Evolutionary conservation across 75 land plant species (phyloP).

Genomic region (Adiantum capillusveneris): DNA sequence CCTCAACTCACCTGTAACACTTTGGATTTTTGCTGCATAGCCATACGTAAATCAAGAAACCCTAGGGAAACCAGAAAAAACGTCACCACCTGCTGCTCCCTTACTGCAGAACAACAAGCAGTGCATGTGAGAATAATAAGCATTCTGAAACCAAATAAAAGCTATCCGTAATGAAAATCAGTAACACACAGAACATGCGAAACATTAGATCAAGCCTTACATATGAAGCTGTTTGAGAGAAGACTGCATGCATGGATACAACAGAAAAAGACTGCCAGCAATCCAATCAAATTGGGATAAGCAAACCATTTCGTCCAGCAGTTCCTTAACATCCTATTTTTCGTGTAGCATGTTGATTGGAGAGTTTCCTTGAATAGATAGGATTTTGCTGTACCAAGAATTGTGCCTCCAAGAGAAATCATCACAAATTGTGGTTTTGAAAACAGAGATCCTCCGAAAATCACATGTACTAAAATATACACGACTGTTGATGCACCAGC

Average conservation of each 20-base stretch:
- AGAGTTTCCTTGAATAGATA: background rate
- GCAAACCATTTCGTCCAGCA: too few relatives aligned
- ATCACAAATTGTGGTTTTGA: background rate
- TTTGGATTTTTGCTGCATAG: slow-evolving; percentile 20
- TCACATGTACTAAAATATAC: background rate
- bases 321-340: background rate
- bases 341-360: background rate
- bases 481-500: too few relatives aligned
- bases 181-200: background rate
- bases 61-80: slow-evolving; percentile 27
- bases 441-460: background rate
- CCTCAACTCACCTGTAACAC: slow-evolving; percentile 20
- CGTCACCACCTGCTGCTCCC: slow-evolving; percentile 28
- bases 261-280: slow-evolving; percentile 35
- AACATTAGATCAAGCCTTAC: slow-evolving; percentile 39
- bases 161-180: too few relatives aligned
- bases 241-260: slow-evolving; percentile 67
- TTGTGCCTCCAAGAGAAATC: background rate
- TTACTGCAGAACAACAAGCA: slow-evolving; percentile 17
- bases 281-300: slow-evolving; percentile 7
- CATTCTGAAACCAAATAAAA: too few relatives aligned
- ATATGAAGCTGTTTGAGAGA: slow-evolving; percentile 89
- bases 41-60: slow-evolving; percentile 17
- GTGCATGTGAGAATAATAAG: too few relatives aligned
- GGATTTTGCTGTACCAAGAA: background rate